These are phyloP conservation scores for Tricladium varicosporioides DNA, from an alignment of 2,329 filamentous ascomycete species.

Conservation along the genomic window DNA sequence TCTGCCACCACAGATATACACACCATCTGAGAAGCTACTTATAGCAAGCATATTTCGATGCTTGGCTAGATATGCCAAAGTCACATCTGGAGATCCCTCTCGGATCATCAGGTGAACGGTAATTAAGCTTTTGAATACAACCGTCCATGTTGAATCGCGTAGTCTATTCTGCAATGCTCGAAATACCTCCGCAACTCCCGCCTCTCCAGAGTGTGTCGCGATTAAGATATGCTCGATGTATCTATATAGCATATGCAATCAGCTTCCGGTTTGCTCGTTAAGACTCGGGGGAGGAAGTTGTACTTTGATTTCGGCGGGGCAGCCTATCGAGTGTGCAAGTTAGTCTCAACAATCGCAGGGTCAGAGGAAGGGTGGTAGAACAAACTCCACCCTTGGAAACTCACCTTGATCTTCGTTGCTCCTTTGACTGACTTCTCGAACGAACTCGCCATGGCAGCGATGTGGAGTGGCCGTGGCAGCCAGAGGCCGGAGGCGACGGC, in stretches of 20 bases:
- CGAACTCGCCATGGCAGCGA: slow-evolving; percentile 67
- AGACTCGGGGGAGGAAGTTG: slow-evolving; percentile 20
- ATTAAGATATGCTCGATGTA: slow-evolving; percentile 91
- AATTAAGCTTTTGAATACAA: slow-evolving; percentile 96
- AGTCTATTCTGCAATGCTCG: slow-evolving; percentile 84
- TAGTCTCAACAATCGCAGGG: slow-evolving; percentile 7
- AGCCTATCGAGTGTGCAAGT: slow-evolving; percentile 52
- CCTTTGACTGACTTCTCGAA: slow-evolving; percentile 99
- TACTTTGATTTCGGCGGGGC: slow-evolving; percentile 98
- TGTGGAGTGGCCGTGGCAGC: slow-evolving; percentile 23
- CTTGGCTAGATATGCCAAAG: slow-evolving; percentile 78
- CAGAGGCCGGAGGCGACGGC: slow-evolving; percentile 5
- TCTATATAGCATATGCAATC: slow-evolving; percentile 23
- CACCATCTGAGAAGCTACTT: slow-evolving; percentile 89
- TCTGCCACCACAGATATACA: slow-evolving; percentile 35
- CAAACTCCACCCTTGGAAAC: slow-evolving; percentile 8
- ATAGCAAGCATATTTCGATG: slow-evolving; percentile 83
- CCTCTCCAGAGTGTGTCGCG: slow-evolving; percentile 91
- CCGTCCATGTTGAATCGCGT: slow-evolving; percentile 98
- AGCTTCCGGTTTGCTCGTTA: slow-evolving; percentile 10
- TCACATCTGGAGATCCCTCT: slow-evolving; percentile 87
- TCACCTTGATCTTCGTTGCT: slow-evolving; percentile 94
- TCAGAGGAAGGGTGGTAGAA: neutral
- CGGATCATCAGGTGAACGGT: slow-evolving; percentile 97
- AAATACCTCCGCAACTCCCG: slow-evolving; percentile 93